Evolutionary conservation across 1,139 yeast genomes (phyloP), one percentile per base, ranked within the genome.

Genomic region (Taiozyma sp.): DNA sequence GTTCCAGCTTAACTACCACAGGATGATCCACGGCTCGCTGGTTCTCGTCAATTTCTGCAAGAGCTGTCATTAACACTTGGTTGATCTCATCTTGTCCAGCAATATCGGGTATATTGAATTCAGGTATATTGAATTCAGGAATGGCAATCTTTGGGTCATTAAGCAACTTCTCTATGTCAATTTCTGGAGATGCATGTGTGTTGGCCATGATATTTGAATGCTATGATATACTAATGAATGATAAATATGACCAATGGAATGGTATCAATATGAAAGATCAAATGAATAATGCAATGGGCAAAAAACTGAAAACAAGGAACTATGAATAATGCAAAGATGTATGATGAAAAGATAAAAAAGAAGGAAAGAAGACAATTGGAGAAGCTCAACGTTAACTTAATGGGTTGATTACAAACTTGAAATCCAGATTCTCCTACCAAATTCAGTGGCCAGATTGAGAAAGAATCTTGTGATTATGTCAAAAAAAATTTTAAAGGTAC

Each of bases 21-120:
- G 41, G 16, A 30, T 45, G 6, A n/a, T 36, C 24, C 6, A 32
- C 22, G n/a, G 32, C 13, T 30, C 44, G 32, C 24, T 52, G 54
- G n/a, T 46, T 52, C 38, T 58, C 56, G 30, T 56, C 51, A 23
- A 61, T 57, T 44, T 60, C 60, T 4, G 58, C 61, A 5, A 61
- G 44, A 2, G 61, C 61, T 34, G 56, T 53, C 34, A 34, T 34
- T 16, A 56, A 36, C 2, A 48, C 59, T 41, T 51, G 46, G 24
- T 56, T 49, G 24, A 56, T 53, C 29, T 56, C 59, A 19, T 51
- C 46, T 44, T 45, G 52, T 14, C 41, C 27, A 9, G 47, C 27
- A 10, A 29, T 40, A 14, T 47, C 48, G 8, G 32, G 45, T 12
- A 34, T 14, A 6, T 41, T 28, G 23, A 53, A 43, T 12, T 44